Evolutionary conservation across 2,329 filamentous ascomycete species (phyloP).

Genomic region (Cordyceps tenuipes): DNA sequence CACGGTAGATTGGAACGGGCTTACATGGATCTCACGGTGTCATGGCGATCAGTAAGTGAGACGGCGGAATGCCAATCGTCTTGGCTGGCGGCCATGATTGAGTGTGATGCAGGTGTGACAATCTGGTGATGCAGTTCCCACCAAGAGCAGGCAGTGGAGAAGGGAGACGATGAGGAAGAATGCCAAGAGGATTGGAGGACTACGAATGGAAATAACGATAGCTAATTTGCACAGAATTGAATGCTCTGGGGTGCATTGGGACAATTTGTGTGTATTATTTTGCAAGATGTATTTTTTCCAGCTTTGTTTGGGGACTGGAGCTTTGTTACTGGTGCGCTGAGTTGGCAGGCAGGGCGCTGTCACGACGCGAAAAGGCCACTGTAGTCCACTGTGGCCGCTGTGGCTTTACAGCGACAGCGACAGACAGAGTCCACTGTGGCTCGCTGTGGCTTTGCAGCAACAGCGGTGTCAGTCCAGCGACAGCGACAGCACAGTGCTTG

Average conservation of each 20-base stretch:
- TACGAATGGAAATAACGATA: too few species aligned
- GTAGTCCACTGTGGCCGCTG: background rate
- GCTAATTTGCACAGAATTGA: too few species aligned
- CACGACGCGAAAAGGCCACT: too few species aligned
- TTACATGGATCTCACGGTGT: constrained; percentile 19
- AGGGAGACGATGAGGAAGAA: background rate
- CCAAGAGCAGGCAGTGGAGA: background rate
- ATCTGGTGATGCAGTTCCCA: background rate
- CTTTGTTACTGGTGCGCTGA: too few species aligned
- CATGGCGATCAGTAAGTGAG: constrained; percentile 9
- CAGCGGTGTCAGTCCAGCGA: too few species aligned
- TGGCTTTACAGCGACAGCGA: background rate
- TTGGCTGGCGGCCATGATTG: constrained; percentile 3
- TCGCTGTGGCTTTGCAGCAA: background rate
- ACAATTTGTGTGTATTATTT: background rate
- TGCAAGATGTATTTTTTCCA: background rate
- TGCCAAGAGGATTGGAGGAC: too few species aligned
- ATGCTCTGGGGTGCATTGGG: background rate
- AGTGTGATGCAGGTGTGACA: background rate
- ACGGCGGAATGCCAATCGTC: constrained; percentile 8
- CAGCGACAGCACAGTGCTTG: background rate
- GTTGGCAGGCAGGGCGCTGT: too few species aligned
- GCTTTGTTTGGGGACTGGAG: background rate
- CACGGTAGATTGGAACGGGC: background rate
- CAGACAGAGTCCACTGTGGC: background rate